A percentile compares a stretch with the other conserved stretches of the same genome.
Conservation (phyloP, 129 eudicot species). For the Arctium minus region DNA sequence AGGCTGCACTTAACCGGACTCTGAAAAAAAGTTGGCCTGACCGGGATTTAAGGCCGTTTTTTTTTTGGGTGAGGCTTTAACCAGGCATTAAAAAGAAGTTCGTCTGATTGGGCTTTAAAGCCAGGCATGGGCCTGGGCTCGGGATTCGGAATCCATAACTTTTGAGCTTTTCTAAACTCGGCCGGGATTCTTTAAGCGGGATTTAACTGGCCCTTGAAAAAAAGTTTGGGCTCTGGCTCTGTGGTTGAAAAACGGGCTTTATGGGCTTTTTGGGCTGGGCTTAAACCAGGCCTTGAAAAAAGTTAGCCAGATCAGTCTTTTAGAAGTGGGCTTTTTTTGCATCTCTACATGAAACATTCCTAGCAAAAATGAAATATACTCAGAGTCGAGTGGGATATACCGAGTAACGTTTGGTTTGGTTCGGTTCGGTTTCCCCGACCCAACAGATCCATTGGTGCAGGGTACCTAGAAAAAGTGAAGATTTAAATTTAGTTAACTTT, state of each 20-base stretch:
- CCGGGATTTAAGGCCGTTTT: too few species aligned
- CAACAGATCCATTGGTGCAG: neutral
- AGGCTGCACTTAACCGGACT: too few species aligned
- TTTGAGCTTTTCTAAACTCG: neutral
- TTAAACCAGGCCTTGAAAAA: too few species aligned
- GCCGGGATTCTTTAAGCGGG: neutral
- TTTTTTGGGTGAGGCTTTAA: neutral
- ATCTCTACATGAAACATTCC: neutral
- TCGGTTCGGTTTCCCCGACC: neutral
- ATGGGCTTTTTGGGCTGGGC: neutral
- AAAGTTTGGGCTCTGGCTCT: too few species aligned
- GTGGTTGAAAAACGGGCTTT: neutral
- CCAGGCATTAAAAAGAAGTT: too few species aligned
- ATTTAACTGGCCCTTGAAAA: neutral
- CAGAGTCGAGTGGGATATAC: neutral
- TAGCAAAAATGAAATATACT: neutral
- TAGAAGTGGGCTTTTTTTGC: neutral
- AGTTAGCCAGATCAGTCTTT: too few species aligned
- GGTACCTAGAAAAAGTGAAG: neutral
- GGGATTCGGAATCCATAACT: too few species aligned
- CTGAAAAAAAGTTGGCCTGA: too few species aligned
- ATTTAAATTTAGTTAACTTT: conserved; percentile 16
- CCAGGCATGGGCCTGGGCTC: neutral
- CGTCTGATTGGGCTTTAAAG: too few species aligned
- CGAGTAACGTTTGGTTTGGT: too few species aligned